phyloP scores from a whole-genome alignment of 495 filamentous ascomycete species.

The Trichocladium uniseriatum region DNA sequence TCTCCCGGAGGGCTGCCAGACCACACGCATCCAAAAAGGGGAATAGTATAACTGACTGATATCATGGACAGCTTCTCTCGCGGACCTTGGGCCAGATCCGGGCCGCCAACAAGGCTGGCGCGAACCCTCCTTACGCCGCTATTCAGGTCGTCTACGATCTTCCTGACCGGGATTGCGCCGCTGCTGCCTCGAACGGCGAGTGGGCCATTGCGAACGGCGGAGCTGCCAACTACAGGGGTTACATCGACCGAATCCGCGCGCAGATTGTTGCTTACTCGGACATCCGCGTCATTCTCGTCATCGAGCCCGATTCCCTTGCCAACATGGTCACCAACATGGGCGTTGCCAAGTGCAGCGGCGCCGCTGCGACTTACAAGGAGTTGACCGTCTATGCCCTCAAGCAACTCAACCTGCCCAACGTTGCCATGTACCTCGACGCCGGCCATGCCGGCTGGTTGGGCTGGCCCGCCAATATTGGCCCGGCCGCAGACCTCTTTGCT shows the following conservation, averaged over 20 bases:
- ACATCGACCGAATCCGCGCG: slow-evolving; percentile 60
- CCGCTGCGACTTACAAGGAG: slow-evolving; percentile 54
- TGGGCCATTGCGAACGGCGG: slow-evolving; percentile 46
- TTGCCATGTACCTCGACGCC: slow-evolving; percentile 76
- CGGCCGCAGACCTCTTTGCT: slow-evolving; percentile 59
- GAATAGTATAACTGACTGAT: no score
- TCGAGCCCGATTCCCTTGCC: slow-evolving; percentile 69
- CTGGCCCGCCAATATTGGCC: slow-evolving; percentile 67
- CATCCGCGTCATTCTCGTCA: slow-evolving; percentile 44
- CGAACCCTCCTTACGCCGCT: slow-evolving; percentile 27
- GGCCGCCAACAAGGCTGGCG: slow-evolving; percentile 46
- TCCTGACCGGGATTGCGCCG: slow-evolving; percentile 69
- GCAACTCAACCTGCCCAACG: slow-evolving; percentile 62
- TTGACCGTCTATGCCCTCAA: slow-evolving; percentile 62
- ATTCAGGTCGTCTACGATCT: slow-evolving; percentile 59
- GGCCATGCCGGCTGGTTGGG: slow-evolving; percentile 77
- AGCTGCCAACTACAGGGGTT: slow-evolving; percentile 57
- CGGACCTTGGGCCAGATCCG: slow-evolving; percentile 47
- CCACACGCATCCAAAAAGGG: no score
- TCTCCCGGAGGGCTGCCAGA: no score
- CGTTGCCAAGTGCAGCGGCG: slow-evolving; percentile 53
- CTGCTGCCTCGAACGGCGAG: slow-evolving; percentile 69
- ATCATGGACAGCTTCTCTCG: slow-evolving; percentile 44
- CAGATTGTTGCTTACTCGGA: slow-evolving; percentile 46
- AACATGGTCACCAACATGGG: slow-evolving; percentile 72